Base-by-base conservation (phyloP, 306 rosid species). In the Casuarina equisetifolia region DNA sequence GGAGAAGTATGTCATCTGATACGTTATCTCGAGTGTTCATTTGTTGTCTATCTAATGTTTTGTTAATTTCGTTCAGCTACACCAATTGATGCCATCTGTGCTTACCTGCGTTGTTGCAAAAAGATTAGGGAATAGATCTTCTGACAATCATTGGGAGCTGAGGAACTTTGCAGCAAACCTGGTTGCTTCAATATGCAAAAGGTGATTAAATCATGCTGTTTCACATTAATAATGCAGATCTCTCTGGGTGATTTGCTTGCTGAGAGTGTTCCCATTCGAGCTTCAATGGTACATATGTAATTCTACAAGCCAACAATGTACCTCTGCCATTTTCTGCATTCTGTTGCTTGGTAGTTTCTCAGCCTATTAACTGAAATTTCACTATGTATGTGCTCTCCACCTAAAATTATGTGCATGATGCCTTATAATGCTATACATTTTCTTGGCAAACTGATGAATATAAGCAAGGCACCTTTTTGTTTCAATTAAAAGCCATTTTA, bases 101-200 rank as follows among this genome's bases (percentile, higher is more conserved):
- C 84, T 94, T 80, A 94, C 98, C 74, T 94, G 97, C 90, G 81
- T 88, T 82, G 85, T 94, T 82, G 92, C 97, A 6, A 92, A 89
- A 91, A 84, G 83, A 86, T 76, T 94, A 46, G 98, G 97, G 79
- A 90, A 83, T 80, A 86, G 91, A 78, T 80, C 76, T 71, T 88
- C 91, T 76, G 97, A 94, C 85, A 84, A 90, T 68, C 97, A 94
- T 72, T 94, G 98, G 98, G 95, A 94, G 78, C 97, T 94, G 81
- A 88, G 98, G 87, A 83, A 88, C 84, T 89, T 92, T 72, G 73
- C 92, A 19, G 95, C 95, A 57, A 80, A 88, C 90, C 88, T 94
- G 79, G 84, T 89, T 82, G 89, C 93, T 84, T 89, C 85, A 70
- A 83, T 92, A 80, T 94, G 97, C 87, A 88, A 85, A 86, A 92